Evolutionary conservation across 2,329 filamentous ascomycete species (phyloP).

Genomic region (Alternaria novae-zelandiae): DNA sequence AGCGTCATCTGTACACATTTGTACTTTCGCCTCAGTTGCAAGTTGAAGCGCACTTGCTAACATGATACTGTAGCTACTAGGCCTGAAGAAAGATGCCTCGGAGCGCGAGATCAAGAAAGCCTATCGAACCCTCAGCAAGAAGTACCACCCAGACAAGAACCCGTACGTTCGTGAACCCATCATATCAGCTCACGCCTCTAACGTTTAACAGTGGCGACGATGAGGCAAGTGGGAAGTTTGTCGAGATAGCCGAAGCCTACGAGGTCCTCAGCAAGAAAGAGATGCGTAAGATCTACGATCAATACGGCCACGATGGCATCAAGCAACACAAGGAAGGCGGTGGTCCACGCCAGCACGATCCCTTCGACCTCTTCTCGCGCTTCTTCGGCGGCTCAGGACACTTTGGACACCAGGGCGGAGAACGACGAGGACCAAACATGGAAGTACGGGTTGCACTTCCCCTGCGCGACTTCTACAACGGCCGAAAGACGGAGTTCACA

Average conservation of each 20-base stretch:
- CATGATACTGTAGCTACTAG: slow-evolving; percentile 69
- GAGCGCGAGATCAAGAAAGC: slow-evolving; percentile 93
- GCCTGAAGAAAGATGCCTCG: slow-evolving; percentile 76
- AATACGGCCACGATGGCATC: slow-evolving; percentile 89
- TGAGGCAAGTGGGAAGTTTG: slow-evolving; percentile 85
- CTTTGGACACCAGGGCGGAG: slow-evolving; percentile 76
- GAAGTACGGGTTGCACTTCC: slow-evolving; percentile 82
- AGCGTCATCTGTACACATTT: neutral
- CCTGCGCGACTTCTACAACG: slow-evolving; percentile 91
- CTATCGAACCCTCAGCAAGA: slow-evolving; percentile 90
- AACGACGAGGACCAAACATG: slow-evolving; percentile 85
- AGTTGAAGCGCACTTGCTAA: slow-evolving; percentile 18
- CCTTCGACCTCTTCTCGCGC: slow-evolving; percentile 93
- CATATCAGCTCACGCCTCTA: slow-evolving; percentile 11
- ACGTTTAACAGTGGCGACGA: slow-evolving; percentile 69
- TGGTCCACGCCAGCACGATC: slow-evolving; percentile 71
- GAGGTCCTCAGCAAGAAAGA: slow-evolving; percentile 83
- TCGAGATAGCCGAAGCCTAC: slow-evolving; percentile 93
- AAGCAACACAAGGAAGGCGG: slow-evolving; percentile 80
- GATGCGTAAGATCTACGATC: slow-evolving; percentile 88
- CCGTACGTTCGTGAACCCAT: slow-evolving; percentile 66
- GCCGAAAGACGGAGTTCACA: slow-evolving; percentile 82
- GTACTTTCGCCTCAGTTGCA: neutral
- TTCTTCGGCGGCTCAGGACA: slow-evolving; percentile 95
- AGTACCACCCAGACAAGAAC: slow-evolving; percentile 97